Percentiles rank a stretch among this genome's conserved stretches.
Conservation (phyloP, 257 asterid species). For the Solanum piurae region DNA sequence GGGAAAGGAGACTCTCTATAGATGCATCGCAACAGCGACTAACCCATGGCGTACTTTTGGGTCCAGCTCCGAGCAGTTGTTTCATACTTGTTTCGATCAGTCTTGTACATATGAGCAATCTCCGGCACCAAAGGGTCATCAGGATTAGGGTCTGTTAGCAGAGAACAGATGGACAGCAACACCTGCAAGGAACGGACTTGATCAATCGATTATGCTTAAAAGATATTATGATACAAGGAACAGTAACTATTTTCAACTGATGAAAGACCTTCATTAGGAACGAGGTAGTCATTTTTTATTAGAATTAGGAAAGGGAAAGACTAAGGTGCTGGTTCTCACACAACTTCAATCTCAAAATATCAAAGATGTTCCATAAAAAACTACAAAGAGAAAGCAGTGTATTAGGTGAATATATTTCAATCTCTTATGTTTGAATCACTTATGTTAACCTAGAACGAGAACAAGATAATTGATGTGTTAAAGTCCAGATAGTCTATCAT, state of each 20-base stretch:
- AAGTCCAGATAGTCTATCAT: background rate
- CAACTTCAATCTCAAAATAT: background rate
- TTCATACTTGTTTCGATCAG: slow-evolving; percentile 26
- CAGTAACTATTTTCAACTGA: background rate
- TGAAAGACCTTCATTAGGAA: background rate
- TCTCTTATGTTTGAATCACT: background rate
- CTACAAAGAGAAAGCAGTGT: background rate
- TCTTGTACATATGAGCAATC: slow-evolving; percentile 34
- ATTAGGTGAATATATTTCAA: background rate
- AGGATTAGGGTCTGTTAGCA: slow-evolving; percentile 31
- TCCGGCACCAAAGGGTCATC: slow-evolving; percentile 37
- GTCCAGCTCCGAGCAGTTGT: slow-evolving; percentile 37
- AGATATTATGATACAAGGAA: background rate
- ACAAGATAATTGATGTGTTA: background rate
- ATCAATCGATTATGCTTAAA: background rate
- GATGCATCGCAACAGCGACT: background rate
- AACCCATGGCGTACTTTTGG: slow-evolving; percentile 31
- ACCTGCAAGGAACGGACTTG: slow-evolving; percentile 8
- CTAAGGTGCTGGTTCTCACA: background rate
- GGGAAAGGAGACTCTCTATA: background rate
- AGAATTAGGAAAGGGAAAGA: background rate
- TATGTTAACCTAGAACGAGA: background rate
- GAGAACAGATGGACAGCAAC: slow-evolving; percentile 28
- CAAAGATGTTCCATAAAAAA: background rate
- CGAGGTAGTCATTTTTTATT: background rate